Base-by-base conservation (phyloP, 306 rosid genomes). In the Citrullus colocynthis region DNA sequence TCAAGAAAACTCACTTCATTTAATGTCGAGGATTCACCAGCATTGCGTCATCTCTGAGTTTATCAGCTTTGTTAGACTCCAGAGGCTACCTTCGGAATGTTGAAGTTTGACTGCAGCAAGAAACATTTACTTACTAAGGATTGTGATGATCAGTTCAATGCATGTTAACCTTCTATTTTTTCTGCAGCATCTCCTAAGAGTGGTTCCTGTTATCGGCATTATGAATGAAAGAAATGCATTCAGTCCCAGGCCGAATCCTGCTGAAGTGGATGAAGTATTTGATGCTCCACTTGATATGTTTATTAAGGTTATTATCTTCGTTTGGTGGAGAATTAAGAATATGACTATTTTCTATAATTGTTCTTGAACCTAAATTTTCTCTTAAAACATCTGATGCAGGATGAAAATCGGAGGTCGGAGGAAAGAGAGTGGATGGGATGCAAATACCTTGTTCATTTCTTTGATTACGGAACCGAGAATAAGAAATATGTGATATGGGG, bases 281-380 rank as follows among this genome's bases (percentile, higher is more conserved):
- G 97, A 95, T 67, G 97, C 93, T 61, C 97, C 98, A 14, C 80
- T 95, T 74, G 97, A 95, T 79, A 95, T 95, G 98, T 95, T 95
- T 84, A 87, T 95, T 84, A 92, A 89, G 97, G 98, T 95, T 13
- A 60, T 34, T 37, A 15, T 61, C 74, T 65, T 39, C 32, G 3
- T 77, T 77, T 42, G 58, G 37, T 49, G 42, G 20, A 71, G n/a
- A 71, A 48, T 21, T 20, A 36, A 41, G 20, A 21, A 20, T 69
- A 69, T 11, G n/a, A 71, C 55, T 48, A 24, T 51, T 28, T 54
- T 28, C 59, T 45, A 41, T 14, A 48, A n/a, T 71, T 39, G n/a
- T 44, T 72, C 59, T 48, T 9, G 55, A 44, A 42, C 28, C n/a
- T 44, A 12, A 49, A 71, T 71, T 6, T 55, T 41, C n/a, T 55